These are phyloP conservation scores for Coemansia brasiliensis DNA, from an alignment of 192 early-diverging fungal species.

Conservation along the genomic window DNA sequence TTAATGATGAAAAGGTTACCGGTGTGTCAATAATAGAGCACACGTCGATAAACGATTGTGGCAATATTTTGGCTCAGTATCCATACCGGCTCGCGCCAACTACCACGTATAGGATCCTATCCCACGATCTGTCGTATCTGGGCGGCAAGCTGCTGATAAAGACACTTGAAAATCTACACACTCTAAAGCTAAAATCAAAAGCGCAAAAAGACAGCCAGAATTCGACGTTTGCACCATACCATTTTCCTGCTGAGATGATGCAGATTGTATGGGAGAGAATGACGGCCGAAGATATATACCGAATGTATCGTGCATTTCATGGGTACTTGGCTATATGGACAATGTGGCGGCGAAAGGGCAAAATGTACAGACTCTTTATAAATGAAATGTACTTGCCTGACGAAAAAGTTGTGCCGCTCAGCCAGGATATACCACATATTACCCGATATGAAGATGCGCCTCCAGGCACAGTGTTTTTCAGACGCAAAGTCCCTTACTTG, in stretches of 20 bases:
- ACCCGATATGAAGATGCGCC: background rate
- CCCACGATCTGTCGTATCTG: constrained; percentile 6
- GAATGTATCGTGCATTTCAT: constrained; percentile 64
- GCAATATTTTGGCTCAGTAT: constrained; percentile 71
- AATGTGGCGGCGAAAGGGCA: constrained; percentile 19
- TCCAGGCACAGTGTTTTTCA: constrained; percentile 29
- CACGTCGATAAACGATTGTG: constrained; percentile 67
- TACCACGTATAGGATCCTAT: background rate
- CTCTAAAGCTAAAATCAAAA: constrained; percentile 50
- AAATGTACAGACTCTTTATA: constrained; percentile 12
- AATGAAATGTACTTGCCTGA: constrained; percentile 12
- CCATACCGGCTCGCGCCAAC: constrained; percentile 2
- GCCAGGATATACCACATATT: background rate
- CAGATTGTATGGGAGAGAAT: constrained; percentile 62
- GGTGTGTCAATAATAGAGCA: constrained; percentile 87
- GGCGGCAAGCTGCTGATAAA: constrained; percentile 10
- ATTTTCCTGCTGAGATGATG: constrained; percentile 61
- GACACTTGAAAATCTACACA: constrained; percentile 13
- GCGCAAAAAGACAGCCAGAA: constrained; percentile 58
- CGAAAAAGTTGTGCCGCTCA: constrained; percentile 5
- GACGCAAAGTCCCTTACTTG: constrained; percentile 20
- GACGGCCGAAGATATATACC: constrained; percentile 61
- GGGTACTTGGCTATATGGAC: constrained; percentile 17
- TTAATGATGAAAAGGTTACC: constrained; percentile 69
- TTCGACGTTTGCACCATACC: constrained; percentile 45